Evolutionary conservation across 129 eudicot species (phyloP).

Genomic region (Rutidosis leptorrhynchoides): DNA sequence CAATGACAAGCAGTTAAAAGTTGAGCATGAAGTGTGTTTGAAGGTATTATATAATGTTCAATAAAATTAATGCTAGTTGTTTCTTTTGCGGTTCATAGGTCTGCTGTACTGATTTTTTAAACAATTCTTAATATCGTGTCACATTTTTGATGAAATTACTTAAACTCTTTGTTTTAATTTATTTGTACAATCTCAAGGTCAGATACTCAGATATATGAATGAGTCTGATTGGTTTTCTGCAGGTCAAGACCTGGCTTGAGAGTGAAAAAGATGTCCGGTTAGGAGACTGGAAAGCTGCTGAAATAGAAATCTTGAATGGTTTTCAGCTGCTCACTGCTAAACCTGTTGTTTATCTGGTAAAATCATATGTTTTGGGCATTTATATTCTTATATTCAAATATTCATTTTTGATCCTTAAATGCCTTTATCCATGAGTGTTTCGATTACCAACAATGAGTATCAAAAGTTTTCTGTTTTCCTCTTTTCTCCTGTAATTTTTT

Average conservation of each 20-base stretch:
- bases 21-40: constrained; percentile 79
- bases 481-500: neutral
- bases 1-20: constrained; percentile 90
- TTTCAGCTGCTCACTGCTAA: constrained; percentile 98
- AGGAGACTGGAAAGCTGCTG: constrained; percentile 99
- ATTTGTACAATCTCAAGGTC: neutral
- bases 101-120: neutral
- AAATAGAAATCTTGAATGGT: constrained; percentile 79
- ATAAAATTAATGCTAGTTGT: neutral
- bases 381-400: neutral
- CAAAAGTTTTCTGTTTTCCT: neutral
- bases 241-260: constrained; percentile 80
- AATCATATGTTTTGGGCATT: neutral
- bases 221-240: constrained; percentile 12
- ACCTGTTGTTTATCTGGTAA: constrained; percentile 96
- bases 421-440: neutral
- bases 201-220: neutral
- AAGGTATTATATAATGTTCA: constrained; percentile 45
- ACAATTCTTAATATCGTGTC: neutral
- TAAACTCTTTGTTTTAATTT: neutral
- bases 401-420: neutral
- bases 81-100: neutral
- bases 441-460: neutral
- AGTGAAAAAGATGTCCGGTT: constrained; percentile 82
- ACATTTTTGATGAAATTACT: neutral